Evolutionary conservation across 202 grass and related monocot species (phyloP).

Genomic region (Saccharum hybrid): DNA sequence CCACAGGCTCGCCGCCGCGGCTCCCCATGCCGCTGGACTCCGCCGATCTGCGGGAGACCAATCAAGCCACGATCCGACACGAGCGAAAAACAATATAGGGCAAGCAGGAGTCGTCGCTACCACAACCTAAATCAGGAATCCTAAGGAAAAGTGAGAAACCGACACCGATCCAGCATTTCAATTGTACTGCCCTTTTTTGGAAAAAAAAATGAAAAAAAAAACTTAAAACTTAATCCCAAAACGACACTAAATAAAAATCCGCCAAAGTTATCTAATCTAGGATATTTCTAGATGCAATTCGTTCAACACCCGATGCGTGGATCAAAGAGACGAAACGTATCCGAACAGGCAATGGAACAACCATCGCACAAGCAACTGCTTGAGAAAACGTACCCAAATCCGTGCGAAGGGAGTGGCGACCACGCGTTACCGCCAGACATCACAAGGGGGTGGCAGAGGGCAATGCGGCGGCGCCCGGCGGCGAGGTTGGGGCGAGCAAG

Average conservation of each 20-base stretch:
- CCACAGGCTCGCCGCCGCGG: constrained; percentile 39
- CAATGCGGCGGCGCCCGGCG: constrained; percentile 17
- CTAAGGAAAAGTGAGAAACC: neutral
- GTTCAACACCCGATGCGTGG: neutral
- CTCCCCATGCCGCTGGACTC: constrained; percentile 43
- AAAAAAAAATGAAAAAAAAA: no score
- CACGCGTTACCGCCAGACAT: constrained; percentile 11
- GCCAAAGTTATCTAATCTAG: neutral
- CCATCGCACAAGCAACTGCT: neutral
- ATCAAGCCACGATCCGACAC: constrained; percentile 1
- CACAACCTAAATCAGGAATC: neutral
- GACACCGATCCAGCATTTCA: constrained; percentile 18
- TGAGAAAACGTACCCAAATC: constrained; percentile 34
- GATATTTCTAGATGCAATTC: neutral
- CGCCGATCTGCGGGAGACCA: constrained; percentile 28
- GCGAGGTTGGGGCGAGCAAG: neutral
- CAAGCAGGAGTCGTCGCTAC: neutral
- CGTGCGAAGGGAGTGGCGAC: constrained; percentile 4
- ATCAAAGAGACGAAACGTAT: neutral
- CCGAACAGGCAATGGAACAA: neutral
- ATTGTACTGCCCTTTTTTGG: no score
- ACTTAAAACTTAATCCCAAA: no score
- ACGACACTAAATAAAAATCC: neutral
- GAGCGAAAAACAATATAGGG: neutral
- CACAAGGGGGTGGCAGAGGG: neutral